Base-by-base conservation (phyloP, 2,329 filamentous ascomycete species). In the Diaporthe ilicicola region DNA sequence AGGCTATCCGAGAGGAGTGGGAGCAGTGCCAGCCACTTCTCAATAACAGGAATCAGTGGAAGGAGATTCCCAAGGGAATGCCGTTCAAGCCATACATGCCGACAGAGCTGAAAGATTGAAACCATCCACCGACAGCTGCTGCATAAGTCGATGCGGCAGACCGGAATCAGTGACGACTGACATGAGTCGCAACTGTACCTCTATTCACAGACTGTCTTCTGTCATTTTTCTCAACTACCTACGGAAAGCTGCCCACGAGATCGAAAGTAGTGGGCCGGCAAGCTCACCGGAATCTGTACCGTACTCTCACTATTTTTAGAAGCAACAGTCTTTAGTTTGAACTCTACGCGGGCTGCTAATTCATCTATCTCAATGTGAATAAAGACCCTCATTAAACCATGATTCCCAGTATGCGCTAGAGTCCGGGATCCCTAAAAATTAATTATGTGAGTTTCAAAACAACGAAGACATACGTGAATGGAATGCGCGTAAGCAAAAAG, bases 41-140 rank as follows among this genome's bases (percentile, higher is more conserved):
- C 39, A 69, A 73, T 19, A 15, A 53, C 3, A 53, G 34, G 4
- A 69, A 68, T n/a, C 71, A 73, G 19, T 73, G 71, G 71, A 73
- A 51, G n/a, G 44, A 71, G n/a, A 32, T 69, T 1, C 71, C 71
- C 12, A 32, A 73, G 24, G 69, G 69, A 4, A 72, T 70, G 70
- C 42, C 42, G 2, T 67, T 67, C 17, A 61, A 61, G 13, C 12
- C 44, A 7, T 29, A 53, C 10, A 22, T 59, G n/a, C 61, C 29
- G 13, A 37, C 61, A 19, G 61, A 39, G 13, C 17, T 42, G 15
- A 68, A 68, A 27, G 66, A 37, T 19, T 68, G 54, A 68, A 13
- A n/a, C 10, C 7, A 2, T 8, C 13, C 9, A n/a, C 8, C 1
- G 9, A 44, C 8, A 9, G 3, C 7, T 34, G 15, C 44, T 34